Base-by-base conservation (phyloP, 441 rosid species). In the Eruca vesicaria region DNA sequence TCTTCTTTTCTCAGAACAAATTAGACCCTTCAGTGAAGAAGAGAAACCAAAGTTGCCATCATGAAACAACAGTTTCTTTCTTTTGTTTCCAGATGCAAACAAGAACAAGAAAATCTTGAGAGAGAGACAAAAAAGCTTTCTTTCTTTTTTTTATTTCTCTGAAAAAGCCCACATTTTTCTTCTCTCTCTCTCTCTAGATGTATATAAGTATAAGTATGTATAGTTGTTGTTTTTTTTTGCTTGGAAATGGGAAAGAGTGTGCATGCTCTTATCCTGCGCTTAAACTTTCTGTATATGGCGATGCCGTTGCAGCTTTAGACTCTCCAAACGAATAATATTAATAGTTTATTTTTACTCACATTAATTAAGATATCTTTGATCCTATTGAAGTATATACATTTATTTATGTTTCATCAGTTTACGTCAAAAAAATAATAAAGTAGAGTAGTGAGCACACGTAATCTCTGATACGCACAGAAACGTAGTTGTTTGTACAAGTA, bases 241-340 rank as follows among this genome's bases (percentile, higher is more conserved):
- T 84, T 73, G 78, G 81, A 80, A 85, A 80, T 69, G 82, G 86
- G 84, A 83, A 80, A 83, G 84, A 82, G 90, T 76, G 88, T 84
- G 90, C 86, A 77, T 78, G 85, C 89, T 86, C 87, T 82, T 88
- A 83, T 83, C 90, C 92, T 86, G 81, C 85, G 85, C 91, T 78
- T 83, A 80, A 81, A 84, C 87, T 86, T 85, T 83, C 92, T 79
- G 86, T 73, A 87, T 60, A 83, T 76, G 80, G 85, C 80, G 89
- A 90, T 90, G 86, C 80, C 93, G 85, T 90, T 80, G 96, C 96
- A 92, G 97, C 97, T 90, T 92, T 87, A 81, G 87, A 84, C 89
- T 81, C 81, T 83, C 28, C 3, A 76, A 31, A 38, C 66, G 56
- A 79, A 74, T 67, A 68, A 41, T 78, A 72, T 72, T 59, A 16